A percentile compares a stretch with the other conserved stretches of the same genome.
Evolutionary conservation across 257 asterid species (phyloP).

Genomic region (Primulina eburnea): DNA sequence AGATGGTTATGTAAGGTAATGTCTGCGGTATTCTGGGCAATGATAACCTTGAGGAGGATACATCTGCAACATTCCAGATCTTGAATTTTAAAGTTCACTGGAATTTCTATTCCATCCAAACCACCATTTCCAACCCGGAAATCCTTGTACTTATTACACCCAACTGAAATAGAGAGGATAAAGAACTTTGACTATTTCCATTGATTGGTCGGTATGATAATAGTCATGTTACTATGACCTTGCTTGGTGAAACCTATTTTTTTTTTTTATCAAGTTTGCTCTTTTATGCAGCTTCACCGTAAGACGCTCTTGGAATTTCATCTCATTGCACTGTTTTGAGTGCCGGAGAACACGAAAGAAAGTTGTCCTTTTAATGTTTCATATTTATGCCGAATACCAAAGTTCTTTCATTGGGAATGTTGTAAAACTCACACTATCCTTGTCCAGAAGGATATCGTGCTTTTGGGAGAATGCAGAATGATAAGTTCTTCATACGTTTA

Average conservation of each 20-base stretch:
- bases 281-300: slow-evolving; percentile 15
- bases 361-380: slow-evolving; percentile 14
- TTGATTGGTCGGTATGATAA: background rate
- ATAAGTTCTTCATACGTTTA: background rate
- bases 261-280: slow-evolving; percentile 24
- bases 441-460: slow-evolving; percentile 17
- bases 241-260: background rate
- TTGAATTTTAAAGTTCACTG: no score
- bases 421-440: slow-evolving; percentile 25
- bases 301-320: slow-evolving; percentile 27
- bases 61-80: no score
- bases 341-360: slow-evolving; percentile 34
- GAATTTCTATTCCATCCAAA: no score
- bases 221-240: background rate
- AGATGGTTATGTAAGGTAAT: no score
- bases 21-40: no score
- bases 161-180: background rate
- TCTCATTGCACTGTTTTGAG: slow-evolving; percentile 34
- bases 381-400: slow-evolving; percentile 24
- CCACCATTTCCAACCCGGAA: no score
- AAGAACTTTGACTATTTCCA: no score
- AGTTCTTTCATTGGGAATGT: slow-evolving; percentile 27
- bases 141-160: no score
- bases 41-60: no score
- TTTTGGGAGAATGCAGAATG: slow-evolving; percentile 6